Evolutionary conservation across 2,329 filamentous ascomycete species (phyloP).

Genomic region (Sporothrix sp.): DNA sequence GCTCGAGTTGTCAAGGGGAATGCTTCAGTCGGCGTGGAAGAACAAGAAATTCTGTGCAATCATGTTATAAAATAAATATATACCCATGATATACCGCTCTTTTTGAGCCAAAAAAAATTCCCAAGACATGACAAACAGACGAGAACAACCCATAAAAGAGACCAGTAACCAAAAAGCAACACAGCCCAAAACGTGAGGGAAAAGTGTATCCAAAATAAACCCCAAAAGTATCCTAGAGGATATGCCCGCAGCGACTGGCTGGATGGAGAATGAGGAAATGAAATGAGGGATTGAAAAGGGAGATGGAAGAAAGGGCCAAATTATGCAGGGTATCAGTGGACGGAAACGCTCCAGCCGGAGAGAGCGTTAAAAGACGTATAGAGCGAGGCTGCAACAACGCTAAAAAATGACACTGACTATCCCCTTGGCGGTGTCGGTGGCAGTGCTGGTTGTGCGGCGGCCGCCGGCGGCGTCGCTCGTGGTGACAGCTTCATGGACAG

Average conservation of each 20-base stretch:
- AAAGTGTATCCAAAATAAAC: neutral
- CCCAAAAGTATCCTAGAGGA: neutral
- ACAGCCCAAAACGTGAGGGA: too few species aligned
- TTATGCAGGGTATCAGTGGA: conserved; percentile 3
- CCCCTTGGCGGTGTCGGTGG: neutral
- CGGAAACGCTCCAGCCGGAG: neutral
- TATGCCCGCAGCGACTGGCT: neutral
- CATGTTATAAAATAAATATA: neutral
- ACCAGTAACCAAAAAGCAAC: neutral
- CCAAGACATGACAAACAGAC: neutral
- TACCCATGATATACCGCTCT: neutral
- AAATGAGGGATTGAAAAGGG: too few species aligned
- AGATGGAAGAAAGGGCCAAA: too few species aligned
- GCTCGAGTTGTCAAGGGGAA: neutral
- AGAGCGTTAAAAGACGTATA: neutral
- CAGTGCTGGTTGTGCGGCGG: neutral
- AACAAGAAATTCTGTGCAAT: too few species aligned
- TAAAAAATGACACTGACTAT: neutral
- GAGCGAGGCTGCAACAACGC: too few species aligned
- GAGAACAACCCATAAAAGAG: neutral
- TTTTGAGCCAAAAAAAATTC: neutral
- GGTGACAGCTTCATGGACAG: neutral
- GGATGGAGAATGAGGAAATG: neutral
- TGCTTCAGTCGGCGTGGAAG: too few species aligned
- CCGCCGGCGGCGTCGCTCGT: neutral